Percentiles rank a stretch among this genome's conserved stretches.
phyloP scores from a whole-genome alignment of 2,329 filamentous ascomycete species.

The Xylaria sp. region DNA sequence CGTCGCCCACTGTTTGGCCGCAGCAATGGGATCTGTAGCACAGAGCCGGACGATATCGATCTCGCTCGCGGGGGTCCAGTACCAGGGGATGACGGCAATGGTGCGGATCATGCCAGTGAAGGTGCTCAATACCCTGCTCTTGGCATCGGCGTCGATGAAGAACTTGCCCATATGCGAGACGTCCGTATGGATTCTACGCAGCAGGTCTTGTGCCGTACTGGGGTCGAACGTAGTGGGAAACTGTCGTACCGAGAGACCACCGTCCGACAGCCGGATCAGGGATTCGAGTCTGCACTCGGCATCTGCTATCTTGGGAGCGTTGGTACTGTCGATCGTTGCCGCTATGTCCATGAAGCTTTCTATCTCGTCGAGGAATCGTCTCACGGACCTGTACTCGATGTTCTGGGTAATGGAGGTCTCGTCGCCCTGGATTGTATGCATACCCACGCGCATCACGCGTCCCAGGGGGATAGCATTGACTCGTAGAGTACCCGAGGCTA shows the following conservation, averaged over 20 bases:
- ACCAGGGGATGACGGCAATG: slow-evolving; percentile 15
- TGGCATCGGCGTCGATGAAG: slow-evolving; percentile 2
- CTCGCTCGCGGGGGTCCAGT: slow-evolving; percentile 17
- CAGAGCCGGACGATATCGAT: slow-evolving; percentile 13
- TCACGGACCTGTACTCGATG: slow-evolving; percentile 24
- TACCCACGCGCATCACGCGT: slow-evolving; percentile 22
- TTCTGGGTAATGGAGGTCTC: not conserved
- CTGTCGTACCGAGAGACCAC: slow-evolving; percentile 12
- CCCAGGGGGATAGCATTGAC: slow-evolving; percentile 25
- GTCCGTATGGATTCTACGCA: slow-evolving; percentile 1
- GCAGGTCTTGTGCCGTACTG: not conserved
- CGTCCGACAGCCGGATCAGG: slow-evolving; percentile 13
- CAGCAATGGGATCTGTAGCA: slow-evolving; percentile 13
- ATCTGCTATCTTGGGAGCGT: slow-evolving; percentile 1
- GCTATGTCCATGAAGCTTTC: slow-evolving; percentile 19
- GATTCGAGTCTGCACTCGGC: slow-evolving; percentile 1
- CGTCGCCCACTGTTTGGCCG: slow-evolving; percentile 2
- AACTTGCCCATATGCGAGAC: slow-evolving; percentile 4
- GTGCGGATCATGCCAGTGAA: slow-evolving; percentile 14
- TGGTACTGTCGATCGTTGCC: not conserved
- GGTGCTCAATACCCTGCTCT: not conserved
- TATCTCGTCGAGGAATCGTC: slow-evolving; percentile 27
- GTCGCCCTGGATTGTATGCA: slow-evolving; percentile 8
- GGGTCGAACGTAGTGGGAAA: slow-evolving; percentile 8
- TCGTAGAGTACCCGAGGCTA: slow-evolving; percentile 8